Conservation (phyloP, 805 yeast species). For the Wickerhamiella brachini region DNA sequence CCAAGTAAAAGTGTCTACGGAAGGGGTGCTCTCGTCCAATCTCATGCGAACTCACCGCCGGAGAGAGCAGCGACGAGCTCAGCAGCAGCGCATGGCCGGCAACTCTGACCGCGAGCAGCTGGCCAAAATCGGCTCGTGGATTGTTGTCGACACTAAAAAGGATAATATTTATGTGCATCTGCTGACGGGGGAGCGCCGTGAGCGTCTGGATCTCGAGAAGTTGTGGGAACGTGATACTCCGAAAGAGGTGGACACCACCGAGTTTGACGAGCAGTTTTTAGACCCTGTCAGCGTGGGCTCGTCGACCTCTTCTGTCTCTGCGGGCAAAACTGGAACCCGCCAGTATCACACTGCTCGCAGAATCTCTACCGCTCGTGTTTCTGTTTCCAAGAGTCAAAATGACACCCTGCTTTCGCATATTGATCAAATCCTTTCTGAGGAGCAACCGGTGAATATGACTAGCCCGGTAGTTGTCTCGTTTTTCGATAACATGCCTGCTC, state of each 20-base stretch:
- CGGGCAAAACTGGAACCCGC: too few relatives aligned
- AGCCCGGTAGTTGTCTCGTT: constrained; percentile 16
- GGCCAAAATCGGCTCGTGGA: constrained; percentile 55
- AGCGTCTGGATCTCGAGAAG: constrained; percentile 54
- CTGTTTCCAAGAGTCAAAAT: background rate
- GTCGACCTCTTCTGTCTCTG: too few relatives aligned
- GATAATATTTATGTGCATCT: constrained; percentile 60
- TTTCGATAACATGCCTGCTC: constrained; percentile 13
- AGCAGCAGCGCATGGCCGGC: constrained; percentile 30
- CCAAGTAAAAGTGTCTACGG: constrained; percentile 38
- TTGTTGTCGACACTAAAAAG: constrained; percentile 53
- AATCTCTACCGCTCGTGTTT: too few relatives aligned
- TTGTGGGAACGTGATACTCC: constrained; percentile 29
- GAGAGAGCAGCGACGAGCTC: constrained; percentile 37
- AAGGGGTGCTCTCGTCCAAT: constrained; percentile 56
- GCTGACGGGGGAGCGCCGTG: constrained; percentile 55
- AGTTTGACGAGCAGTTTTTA: background rate
- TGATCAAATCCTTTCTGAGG: background rate
- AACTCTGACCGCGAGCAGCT: constrained; percentile 16
- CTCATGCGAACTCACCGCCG: constrained; percentile 38
- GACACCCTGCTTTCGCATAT: background rate
- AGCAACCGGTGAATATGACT: constrained; percentile 3
- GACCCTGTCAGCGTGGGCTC: too few relatives aligned
- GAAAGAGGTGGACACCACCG: background rate
- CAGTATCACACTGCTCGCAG: background rate